Evolutionary conservation across 345 rosid genomes (phyloP), one percentile per base, ranked within the genome.

Genomic region (Dipteronia sinensis): DNA sequence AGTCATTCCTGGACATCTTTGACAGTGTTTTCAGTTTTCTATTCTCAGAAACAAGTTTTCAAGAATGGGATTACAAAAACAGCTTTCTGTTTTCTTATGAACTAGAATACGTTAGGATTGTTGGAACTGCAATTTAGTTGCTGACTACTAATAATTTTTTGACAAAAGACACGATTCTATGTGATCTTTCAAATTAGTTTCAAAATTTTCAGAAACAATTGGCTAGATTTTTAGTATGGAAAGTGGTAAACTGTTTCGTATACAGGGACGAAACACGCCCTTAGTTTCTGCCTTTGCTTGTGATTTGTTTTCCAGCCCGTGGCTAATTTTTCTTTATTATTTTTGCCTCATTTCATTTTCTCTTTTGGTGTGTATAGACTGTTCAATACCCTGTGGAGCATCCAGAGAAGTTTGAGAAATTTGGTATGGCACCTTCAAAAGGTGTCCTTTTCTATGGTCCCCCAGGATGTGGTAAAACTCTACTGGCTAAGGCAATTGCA

Each of bases 341-440:
- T 7, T 20, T 6, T 19, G 38, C 40, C 44, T 53, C n/a, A 16
- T 53, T 70, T 70, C 65, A 27, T 29, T 27, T 49, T 67, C 20
- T 29, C 38, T 71, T 62, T 19, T 22, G 31, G 1, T 22, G 42
- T 65, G 51, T 38, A 27, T 77, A 90, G 94, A 91, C 92, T 79
- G 92, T 91, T 65, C 94, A 89, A 79, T 91, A 89, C 77, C 94
- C 94, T n/a, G 91, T 90, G 76, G 94, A 90, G 91, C 94, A 91
- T 61, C 94, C 94, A 3, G 92, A 91, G 85, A 91, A 88, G 81
- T 90, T 90, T 53, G 90, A 89, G 89, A 90, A 90, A 77, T 89
- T 91, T 82, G 94, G 91, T 7, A 89, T 91, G 95, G 87, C 95
- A 46, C 95, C 95, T n/a, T 91, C 95, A 1, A 89, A 89, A 62